Conservation (phyloP, 2,329 filamentous ascomycete species). For the Bertia moriformis region DNA sequence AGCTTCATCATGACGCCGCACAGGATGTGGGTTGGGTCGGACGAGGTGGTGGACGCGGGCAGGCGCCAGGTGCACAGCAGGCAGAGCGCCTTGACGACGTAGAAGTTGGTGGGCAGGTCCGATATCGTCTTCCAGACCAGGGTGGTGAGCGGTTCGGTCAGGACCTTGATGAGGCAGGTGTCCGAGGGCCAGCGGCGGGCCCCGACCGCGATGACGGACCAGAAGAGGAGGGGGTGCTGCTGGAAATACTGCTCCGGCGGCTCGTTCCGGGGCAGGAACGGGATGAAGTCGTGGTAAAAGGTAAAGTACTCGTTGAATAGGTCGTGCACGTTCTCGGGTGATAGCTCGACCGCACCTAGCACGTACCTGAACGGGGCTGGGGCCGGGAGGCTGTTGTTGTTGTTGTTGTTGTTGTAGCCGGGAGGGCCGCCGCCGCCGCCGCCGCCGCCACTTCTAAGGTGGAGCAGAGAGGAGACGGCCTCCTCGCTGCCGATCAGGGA, state of each 20-base stretch:
- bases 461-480: slow-evolving; percentile 50
- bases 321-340: slow-evolving; percentile 43
- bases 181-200: slow-evolving; percentile 55
- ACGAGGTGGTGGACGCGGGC: slow-evolving; percentile 66
- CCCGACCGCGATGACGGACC: slow-evolving; percentile 66
- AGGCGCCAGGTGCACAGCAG: slow-evolving; percentile 70
- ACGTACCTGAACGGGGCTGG: slow-evolving; percentile 39
- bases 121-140: slow-evolving; percentile 66
- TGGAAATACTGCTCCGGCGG: slow-evolving; percentile 61
- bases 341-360: slow-evolving; percentile 48
- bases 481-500: slow-evolving; percentile 56
- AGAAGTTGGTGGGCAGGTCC: slow-evolving; percentile 65
- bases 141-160: slow-evolving; percentile 54
- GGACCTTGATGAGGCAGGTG: slow-evolving; percentile 47
- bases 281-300: slow-evolving; percentile 64
- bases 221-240: slow-evolving; percentile 71
- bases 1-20: slow-evolving; percentile 78
- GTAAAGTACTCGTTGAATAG: slow-evolving; percentile 65
- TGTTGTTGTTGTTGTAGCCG: slow-evolving; percentile 25
- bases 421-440: no score
- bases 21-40: slow-evolving; percentile 69
- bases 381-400: slow-evolving; percentile 34
- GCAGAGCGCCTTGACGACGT: slow-evolving; percentile 68
- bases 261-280: slow-evolving; percentile 53
- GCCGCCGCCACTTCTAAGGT: slow-evolving; percentile 51